Base-by-base conservation (phyloP, 2,329 filamentous ascomycete genomes). In the Calonectria multiphialidica region DNA sequence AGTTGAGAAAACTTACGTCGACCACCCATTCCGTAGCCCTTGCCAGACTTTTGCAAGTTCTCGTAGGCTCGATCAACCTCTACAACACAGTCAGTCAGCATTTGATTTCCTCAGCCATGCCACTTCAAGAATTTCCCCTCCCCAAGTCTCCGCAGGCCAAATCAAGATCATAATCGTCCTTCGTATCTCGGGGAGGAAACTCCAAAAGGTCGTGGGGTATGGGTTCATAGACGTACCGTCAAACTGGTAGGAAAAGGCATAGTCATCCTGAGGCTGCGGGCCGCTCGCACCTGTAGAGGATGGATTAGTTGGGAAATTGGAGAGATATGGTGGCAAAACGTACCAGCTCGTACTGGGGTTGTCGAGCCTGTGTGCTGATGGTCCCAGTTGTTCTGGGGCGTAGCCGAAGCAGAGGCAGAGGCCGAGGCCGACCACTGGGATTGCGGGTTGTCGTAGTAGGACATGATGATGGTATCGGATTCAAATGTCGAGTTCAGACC, bases 1-100 rank as follows among this genome's bases (percentile, higher is more conserved):
- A 59, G 68, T 55, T 86, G 77, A 91, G 90, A 90, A 98, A 90
- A 98, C 86, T 98, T 95, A 89, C 96, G 94, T 85, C 97, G 95
- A 80, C 88, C 90, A 81, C 88, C 88, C 81, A 87, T 86, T 81
- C 89, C 91, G 85, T 96, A 97, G 86, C 96, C 93, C 88, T 98
- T 98, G 81, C 96, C 96, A 84, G 96, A 98, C 90, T 98, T 98
- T 81, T 96, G 90, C 73, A 99, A 90, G 84, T 98, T 98, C 82
- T 98, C 97, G 81, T 96, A 92, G 78, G 96, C 96, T 83, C 96
- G 93, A 77, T 98, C 97, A 80, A 99, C 95, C 91, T 99, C 97
- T 98, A 81, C 63, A 75, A 75, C 55, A 49, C 30, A 47, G 75
- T 10, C 12, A 42, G 77, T 84, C 72, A 83, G 82, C 72, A 64